Conservation (phyloP, 2,329 filamentous ascomycete species). For the Pseudonectria buxi region DNA sequence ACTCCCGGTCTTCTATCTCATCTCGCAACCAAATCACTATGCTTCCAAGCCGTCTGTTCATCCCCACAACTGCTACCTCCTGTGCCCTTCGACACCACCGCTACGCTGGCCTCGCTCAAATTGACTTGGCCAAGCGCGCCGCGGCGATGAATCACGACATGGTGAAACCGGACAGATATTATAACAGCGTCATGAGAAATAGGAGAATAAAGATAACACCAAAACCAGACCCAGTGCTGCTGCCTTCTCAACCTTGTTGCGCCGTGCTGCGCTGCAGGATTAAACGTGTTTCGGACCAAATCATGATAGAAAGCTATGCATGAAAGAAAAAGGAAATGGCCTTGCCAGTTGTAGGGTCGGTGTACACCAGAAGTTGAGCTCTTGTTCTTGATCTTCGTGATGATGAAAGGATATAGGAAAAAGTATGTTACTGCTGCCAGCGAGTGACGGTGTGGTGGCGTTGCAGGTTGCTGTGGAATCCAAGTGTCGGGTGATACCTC, state of each 20-base stretch:
- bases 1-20: slow-evolving; percentile 26
- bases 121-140: no score
- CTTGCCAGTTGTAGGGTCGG: slow-evolving; percentile 16
- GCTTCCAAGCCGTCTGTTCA: slow-evolving; percentile 10
- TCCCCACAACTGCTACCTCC: slow-evolving; percentile 18
- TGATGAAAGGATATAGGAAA: slow-evolving; percentile 12
- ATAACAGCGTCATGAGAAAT: slow-evolving; percentile 24
- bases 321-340: slow-evolving; percentile 18
- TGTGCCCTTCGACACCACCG: slow-evolving; percentile 8
- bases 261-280: slow-evolving; percentile 34
- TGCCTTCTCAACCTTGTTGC: slow-evolving; percentile 30
- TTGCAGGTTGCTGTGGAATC: no score
- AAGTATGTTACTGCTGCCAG: no score
- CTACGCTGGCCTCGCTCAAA: slow-evolving; percentile 3
- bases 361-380: slow-evolving; percentile 13
- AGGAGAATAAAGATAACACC: slow-evolving; percentile 24
- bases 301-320: slow-evolving; percentile 30
- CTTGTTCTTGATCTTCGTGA: slow-evolving; percentile 7
- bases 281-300: slow-evolving; percentile 28
- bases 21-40: slow-evolving; percentile 23
- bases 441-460: no score
- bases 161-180: slow-evolving; percentile 14
- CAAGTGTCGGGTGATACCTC: no score
- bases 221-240: slow-evolving; percentile 33
- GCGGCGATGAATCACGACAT: no score